Evolutionary conservation across 768 basidiomycete genomes (phyloP).

Genomic region (Agaricus sinodeliciosus): DNA sequence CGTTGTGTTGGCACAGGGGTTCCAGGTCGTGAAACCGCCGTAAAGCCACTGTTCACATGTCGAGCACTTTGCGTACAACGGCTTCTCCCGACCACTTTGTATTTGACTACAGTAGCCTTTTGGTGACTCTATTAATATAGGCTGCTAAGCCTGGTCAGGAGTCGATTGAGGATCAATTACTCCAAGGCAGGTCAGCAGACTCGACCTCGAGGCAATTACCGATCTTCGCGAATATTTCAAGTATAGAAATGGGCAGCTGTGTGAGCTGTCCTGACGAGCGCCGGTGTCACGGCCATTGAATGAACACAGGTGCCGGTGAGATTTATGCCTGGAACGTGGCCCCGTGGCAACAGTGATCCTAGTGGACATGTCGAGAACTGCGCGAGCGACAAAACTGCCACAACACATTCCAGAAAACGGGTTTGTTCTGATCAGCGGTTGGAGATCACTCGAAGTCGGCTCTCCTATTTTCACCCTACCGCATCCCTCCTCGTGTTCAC

Average conservation of each 20-base stretch:
- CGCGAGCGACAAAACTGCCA: not conserved
- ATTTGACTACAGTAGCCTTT: too few species aligned
- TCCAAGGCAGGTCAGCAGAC: not conserved
- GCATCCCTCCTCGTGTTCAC: slow-evolving; percentile 9
- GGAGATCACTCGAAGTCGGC: not conserved
- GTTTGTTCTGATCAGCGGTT: slow-evolving; percentile 8
- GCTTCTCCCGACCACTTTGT: too few species aligned
- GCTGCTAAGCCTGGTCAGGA: too few species aligned
- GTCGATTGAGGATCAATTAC: too few species aligned
- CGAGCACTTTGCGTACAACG: too few species aligned
- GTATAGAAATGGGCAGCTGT: too few species aligned
- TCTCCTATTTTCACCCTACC: not conserved
- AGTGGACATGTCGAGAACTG: not conserved
- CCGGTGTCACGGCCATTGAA: too few species aligned
- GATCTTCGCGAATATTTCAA: not conserved
- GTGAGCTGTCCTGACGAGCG: too few species aligned
- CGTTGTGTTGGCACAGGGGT: not conserved
- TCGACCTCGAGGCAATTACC: slow-evolving; percentile 1
- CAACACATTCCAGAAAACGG: slow-evolving; percentile 3
- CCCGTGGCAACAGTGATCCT: not conserved
- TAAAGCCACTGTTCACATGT: too few species aligned
- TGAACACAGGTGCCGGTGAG: too few species aligned
- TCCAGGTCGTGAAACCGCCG: not conserved
- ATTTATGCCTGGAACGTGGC: not conserved
- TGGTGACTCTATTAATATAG: too few species aligned